phyloP scores from a whole-genome alignment of 139 green algal genomes.

The Coccomyxa sp. region DNA sequence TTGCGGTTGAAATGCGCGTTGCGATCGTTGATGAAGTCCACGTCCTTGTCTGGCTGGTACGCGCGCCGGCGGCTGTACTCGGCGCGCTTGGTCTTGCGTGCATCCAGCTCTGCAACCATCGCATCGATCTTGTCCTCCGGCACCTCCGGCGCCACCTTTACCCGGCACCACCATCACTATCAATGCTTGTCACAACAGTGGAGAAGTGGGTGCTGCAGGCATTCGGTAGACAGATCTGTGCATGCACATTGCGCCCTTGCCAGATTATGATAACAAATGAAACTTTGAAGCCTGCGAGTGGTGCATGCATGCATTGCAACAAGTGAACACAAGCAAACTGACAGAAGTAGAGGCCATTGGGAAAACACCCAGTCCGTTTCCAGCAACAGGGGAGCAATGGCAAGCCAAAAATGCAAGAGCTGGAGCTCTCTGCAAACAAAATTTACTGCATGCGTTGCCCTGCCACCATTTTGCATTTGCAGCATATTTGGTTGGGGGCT shows the following conservation, averaged over 20 bases:
- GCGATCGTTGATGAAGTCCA: conserved; percentile 95
- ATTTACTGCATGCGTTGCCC: too few species aligned
- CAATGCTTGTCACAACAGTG: background rate
- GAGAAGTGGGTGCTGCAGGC: background rate
- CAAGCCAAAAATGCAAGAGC: too few species aligned
- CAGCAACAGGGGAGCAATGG: too few species aligned
- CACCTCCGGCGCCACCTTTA: conserved; percentile 22
- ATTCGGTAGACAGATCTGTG: background rate
- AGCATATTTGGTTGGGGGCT: too few species aligned
- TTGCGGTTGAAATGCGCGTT: conserved; percentile 98
- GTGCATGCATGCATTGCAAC: too few species aligned
- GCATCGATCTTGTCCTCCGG: conserved; percentile 75
- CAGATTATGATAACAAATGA: background rate
- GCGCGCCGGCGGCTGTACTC: conserved; percentile 72
- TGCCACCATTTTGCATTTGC: too few species aligned
- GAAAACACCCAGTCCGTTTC: too few species aligned
- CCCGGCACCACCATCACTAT: background rate
- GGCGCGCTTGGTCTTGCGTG: conserved; percentile 44
- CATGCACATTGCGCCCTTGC: too few species aligned
- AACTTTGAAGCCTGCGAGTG: too few species aligned
- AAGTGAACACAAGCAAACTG: too few species aligned
- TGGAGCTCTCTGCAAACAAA: too few species aligned
- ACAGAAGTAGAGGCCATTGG: too few species aligned
- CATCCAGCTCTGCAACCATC: conserved; percentile 89
- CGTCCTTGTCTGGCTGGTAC: conserved; percentile 68